These are phyloP conservation scores for Saksenaea vasiformis DNA, from an alignment of 371 early-diverging fungal genomes.

Conservation along the genomic window DNA sequence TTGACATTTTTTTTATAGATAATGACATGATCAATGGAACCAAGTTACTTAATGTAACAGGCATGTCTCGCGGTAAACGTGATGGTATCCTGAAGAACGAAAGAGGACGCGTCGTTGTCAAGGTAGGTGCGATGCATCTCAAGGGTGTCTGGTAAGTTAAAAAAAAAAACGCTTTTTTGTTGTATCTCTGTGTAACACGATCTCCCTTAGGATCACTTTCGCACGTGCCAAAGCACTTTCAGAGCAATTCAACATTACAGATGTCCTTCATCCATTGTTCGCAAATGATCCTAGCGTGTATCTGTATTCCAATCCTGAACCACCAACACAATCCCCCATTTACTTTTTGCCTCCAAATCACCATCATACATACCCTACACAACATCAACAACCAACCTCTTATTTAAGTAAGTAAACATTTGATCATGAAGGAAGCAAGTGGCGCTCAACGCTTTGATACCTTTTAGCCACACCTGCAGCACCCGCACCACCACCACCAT, in stretches of 20 bases:
- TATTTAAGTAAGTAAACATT: too few species aligned
- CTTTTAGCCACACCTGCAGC: too few species aligned
- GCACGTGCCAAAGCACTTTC: constrained; percentile 71
- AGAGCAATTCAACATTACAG: constrained; percentile 67
- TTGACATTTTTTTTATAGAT: constrained; percentile 40
- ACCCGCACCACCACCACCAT: too few species aligned
- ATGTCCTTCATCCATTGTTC: constrained; percentile 73
- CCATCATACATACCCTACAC: not conserved
- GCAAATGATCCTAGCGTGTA: constrained; percentile 67
- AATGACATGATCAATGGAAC: constrained; percentile 88
- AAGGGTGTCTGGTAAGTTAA: constrained; percentile 81
- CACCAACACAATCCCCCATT: not conserved
- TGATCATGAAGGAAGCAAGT: too few species aligned
- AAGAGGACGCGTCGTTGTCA: constrained; percentile 80
- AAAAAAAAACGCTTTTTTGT: not conserved
- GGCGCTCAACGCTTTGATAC: too few species aligned
- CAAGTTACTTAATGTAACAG: constrained; percentile 81
- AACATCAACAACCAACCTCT: not conserved
- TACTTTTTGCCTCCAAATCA: not conserved
- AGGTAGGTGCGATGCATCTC: constrained; percentile 86
- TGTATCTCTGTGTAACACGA: not conserved
- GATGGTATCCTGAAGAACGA: constrained; percentile 88
- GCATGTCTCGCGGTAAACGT: constrained; percentile 86
- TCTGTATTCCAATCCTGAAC: constrained; percentile 28
- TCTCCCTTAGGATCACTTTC: constrained; percentile 61